Evolutionary conservation across 2,329 filamentous ascomycete species (phyloP), one percentile per base, ranked within the genome.

Genomic region (Trichocomaceae sp.): DNA sequence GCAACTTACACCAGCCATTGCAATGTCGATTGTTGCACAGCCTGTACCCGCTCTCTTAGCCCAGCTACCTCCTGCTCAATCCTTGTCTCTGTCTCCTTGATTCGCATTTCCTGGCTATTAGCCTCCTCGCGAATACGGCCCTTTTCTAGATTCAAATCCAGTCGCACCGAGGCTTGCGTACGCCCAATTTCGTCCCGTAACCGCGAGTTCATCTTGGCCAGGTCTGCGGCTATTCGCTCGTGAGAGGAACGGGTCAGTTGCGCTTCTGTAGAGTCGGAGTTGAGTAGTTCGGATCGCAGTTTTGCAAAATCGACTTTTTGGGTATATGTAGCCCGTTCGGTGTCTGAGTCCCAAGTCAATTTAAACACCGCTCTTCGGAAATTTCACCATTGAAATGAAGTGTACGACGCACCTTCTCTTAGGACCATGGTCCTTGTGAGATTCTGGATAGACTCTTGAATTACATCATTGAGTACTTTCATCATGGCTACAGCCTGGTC

Each of bases 251-350:
- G 85, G 23, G 93, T 97, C 42, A 95, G 83, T 63, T 89, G 88
- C 23, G 87, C 85, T 76, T 99, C 93, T 51, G 89, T 93, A 62
- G 87, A 90, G 75, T 97, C 93, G 49, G 91, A 86, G 5, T 90
- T 91, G 20, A 96, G 82, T 20, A 99, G 84, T 72, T 99, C 93
- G 55, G 90, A 95, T 61, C 93, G 89, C 44, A 97, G 84, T 77
- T 97, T 96, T 58, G 92, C 91, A 68, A 99, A 97, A 75, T 99
- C 93, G 60, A 97, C 93, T 72, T 97, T 97, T 70, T 97, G 83
- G 2, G 83, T 85, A 65, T 86, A 86, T 12, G 81, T 84, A 5
- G 74, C 75, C 58, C 75, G 63, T 62, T 78, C 76, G 37, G 75
- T 75, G 56, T 78, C 76, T 78, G 26, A 5, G 26, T 57, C 47